phyloP scores from a whole-genome alignment of 768 basidiomycete species.

The Butyriboletus loyo region DNA sequence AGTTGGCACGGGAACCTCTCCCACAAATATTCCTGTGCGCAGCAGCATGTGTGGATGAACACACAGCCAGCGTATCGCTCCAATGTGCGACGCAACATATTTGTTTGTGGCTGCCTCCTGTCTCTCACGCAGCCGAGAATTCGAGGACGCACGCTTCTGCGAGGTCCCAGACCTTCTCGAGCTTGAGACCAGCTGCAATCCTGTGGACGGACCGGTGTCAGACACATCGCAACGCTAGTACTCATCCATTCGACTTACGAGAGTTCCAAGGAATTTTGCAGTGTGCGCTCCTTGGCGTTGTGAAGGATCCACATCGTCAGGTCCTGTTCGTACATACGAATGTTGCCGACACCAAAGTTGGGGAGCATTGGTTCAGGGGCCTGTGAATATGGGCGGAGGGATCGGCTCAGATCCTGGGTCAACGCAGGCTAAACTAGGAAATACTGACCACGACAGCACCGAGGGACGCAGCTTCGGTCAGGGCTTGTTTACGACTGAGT shows the following conservation, averaged over 20 bases:
- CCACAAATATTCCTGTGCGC: background rate
- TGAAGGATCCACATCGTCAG: constrained; percentile 29
- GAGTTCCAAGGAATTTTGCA: constrained; percentile 27
- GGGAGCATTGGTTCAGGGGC: constrained; percentile 34
- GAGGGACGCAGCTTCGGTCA: constrained; percentile 8
- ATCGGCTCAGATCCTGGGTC: background rate
- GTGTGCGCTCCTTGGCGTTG: constrained; percentile 34
- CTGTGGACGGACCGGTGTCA: constrained; percentile 12
- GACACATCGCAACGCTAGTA: background rate
- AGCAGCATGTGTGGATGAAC: constrained; percentile 16
- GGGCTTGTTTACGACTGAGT: constrained; percentile 14
- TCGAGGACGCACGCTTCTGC: constrained; percentile 26
- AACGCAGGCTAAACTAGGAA: background rate
- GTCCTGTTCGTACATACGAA: constrained; percentile 30
- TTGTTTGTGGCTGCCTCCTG: background rate
- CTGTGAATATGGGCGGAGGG: constrained; percentile 7
- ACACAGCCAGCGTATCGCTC: constrained; percentile 1
- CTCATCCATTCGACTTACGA: constrained; percentile 17
- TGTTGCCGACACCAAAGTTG: constrained; percentile 33
- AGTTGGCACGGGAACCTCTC: background rate
- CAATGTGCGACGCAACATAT: background rate
- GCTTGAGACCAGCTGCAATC: constrained; percentile 23
- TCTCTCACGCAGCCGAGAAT: constrained; percentile 20
- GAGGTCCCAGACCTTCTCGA: constrained; percentile 33
- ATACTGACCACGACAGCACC: constrained; percentile 17